A percentile compares a stretch with the other conserved stretches of the same genome.
phyloP scores from a whole-genome alignment of 2,329 filamentous ascomycete species.

The Cladosporium velox region DNA sequence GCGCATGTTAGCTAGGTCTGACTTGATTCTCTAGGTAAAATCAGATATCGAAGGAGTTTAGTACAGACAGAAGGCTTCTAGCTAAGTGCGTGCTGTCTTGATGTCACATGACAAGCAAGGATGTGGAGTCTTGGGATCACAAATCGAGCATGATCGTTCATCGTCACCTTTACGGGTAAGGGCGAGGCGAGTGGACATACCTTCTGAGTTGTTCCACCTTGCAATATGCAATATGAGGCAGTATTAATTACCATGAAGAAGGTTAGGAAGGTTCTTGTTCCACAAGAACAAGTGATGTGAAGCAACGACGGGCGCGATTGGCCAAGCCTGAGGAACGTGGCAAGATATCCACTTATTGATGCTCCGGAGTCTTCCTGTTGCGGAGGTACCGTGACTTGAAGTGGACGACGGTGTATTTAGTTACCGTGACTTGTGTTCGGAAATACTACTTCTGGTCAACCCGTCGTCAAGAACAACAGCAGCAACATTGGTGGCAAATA shows the following conservation, averaged over 20 bases:
- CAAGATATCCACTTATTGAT: neutral
- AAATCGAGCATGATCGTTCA: no score
- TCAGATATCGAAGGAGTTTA: no score
- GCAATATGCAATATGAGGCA: no score
- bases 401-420: neutral
- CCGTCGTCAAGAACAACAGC: neutral
- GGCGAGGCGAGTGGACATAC: no score
- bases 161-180: no score
- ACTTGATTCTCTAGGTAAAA: neutral
- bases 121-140: no score
- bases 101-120: no score
- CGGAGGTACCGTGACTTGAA: neutral
- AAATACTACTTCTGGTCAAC: neutral
- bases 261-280: neutral
- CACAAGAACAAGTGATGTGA: neutral
- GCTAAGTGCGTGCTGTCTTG: no score
- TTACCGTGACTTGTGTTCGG: neutral
- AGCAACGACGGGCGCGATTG: neutral
- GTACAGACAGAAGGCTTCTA: no score
- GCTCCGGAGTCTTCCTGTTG: neutral
- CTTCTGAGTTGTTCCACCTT: no score
- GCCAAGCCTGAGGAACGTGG: conserved; percentile 1
- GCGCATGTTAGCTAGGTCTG: neutral
- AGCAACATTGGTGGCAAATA: neutral
- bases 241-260: neutral